These are phyloP conservation scores for Filobasidium floriforme DNA, from an alignment of 768 basidiomycete species.

Conservation along the genomic window DNA sequence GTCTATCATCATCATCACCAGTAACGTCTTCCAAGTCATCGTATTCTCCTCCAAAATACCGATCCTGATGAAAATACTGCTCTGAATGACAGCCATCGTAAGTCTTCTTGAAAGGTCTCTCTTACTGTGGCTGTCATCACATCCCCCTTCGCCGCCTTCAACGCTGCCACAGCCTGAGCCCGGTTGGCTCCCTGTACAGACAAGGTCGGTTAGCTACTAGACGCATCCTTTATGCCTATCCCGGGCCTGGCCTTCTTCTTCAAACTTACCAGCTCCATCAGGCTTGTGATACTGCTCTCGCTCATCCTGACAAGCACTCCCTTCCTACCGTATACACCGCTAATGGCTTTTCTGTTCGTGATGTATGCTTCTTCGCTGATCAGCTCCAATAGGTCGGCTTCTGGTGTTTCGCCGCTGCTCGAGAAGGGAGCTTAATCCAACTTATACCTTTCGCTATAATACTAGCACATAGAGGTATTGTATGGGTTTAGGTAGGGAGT, in stretches of 20 bases:
- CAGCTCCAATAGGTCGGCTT: no score
- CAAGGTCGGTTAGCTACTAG: background rate
- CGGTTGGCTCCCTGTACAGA: conserved; percentile 64
- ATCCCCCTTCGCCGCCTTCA: conserved; percentile 67
- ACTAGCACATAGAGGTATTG: no score
- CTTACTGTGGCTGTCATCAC: conserved; percentile 85
- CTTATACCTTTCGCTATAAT: no score
- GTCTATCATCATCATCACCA: conserved; percentile 42
- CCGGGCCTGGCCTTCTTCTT: background rate
- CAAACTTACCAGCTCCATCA: background rate
- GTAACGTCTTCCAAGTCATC: conserved; percentile 52
- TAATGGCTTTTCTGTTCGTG: no score
- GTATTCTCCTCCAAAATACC: conserved; percentile 57
- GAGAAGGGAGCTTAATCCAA: no score
- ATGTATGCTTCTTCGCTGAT: no score
- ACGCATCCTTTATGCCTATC: no score
- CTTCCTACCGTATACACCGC: background rate
- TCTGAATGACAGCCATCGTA: no score
- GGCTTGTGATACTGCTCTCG: background rate
- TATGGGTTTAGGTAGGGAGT: no score
- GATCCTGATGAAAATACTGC: conserved; percentile 27
- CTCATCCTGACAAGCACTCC: background rate
- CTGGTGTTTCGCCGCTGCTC: no score
- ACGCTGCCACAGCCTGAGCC: conserved; percentile 73
- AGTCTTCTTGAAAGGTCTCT: no score